These are phyloP conservation scores for Truncatella angustata DNA, from an alignment of 2,329 filamentous ascomycete species.

Conservation along the genomic window DNA sequence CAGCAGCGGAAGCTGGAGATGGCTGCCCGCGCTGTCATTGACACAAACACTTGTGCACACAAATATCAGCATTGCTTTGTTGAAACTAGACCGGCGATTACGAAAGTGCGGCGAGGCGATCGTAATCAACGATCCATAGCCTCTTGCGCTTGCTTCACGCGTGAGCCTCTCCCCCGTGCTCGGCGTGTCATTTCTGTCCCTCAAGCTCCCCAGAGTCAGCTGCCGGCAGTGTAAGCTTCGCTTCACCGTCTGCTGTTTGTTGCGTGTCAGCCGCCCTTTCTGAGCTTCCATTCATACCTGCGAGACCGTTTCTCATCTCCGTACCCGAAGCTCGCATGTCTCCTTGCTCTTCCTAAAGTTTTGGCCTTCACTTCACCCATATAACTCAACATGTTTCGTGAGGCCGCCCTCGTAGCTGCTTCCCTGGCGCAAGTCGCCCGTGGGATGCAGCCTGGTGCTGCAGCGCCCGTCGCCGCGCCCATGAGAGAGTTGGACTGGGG, in stretches of 20 bases:
- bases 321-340: neutral
- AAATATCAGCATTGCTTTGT: too few species aligned
- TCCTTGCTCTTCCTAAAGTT: neutral
- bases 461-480: slow-evolving; percentile 73
- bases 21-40: too few species aligned
- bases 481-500: slow-evolving; percentile 85
- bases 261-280: neutral
- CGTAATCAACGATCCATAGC: too few species aligned
- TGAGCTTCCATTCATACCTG: neutral
- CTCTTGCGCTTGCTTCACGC: too few species aligned
- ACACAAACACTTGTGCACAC: too few species aligned
- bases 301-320: neutral
- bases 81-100: too few species aligned
- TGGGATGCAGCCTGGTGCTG: slow-evolving; percentile 75
- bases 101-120: too few species aligned
- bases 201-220: slow-evolving; percentile 6
- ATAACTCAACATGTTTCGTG: slow-evolving; percentile 29
- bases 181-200: slow-evolving; percentile 1
- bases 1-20: slow-evolving; percentile 8
- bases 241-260: neutral
- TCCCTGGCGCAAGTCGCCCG: slow-evolving; percentile 35
- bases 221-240: neutral
- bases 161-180: too few species aligned
- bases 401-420: slow-evolving; percentile 32
- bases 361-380: neutral